phyloP scores from a whole-genome alignment of 2,329 filamentous ascomycete species.

The Ustilaginoidea virens region DNA sequence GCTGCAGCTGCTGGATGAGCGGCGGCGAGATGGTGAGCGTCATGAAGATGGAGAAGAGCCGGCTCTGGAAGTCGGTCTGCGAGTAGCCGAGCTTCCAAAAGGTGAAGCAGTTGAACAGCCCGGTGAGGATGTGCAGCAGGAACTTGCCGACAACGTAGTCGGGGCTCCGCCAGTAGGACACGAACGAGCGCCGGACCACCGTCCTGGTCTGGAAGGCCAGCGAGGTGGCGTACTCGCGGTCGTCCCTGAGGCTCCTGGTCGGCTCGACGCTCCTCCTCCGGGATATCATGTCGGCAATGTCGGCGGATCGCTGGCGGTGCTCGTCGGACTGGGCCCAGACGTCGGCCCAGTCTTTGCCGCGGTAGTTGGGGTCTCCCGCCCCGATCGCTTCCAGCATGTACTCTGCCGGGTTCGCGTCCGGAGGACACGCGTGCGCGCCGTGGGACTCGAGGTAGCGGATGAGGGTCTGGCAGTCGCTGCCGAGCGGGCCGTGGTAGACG shows the following conservation, averaged over 20 bases:
- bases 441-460: slow-evolving; percentile 37
- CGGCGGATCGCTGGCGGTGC: slow-evolving; percentile 25
- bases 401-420: slow-evolving; percentile 36
- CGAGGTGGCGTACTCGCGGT: slow-evolving; percentile 49
- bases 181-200: slow-evolving; percentile 41
- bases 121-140: slow-evolving; percentile 44
- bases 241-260: slow-evolving; percentile 26
- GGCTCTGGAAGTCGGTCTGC: slow-evolving; percentile 49
- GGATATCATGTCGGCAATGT: slow-evolving; percentile 36
- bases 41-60: slow-evolving; percentile 64
- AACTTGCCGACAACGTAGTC: slow-evolving; percentile 49
- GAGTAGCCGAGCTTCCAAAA: slow-evolving; percentile 47
- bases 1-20: slow-evolving; percentile 64
- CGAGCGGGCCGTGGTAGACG: slow-evolving; percentile 39
- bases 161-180: slow-evolving; percentile 50
- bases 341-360: slow-evolving; percentile 46
- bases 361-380: slow-evolving; percentile 44
- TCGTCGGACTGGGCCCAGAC: slow-evolving; percentile 41
- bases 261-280: slow-evolving; percentile 24
- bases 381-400: slow-evolving; percentile 43
- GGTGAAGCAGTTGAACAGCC: slow-evolving; percentile 55
- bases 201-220: slow-evolving; percentile 34
- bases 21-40: slow-evolving; percentile 60
- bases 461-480: slow-evolving; percentile 29
- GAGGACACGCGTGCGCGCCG: slow-evolving; percentile 30